Evolutionary conservation across 768 basidiomycete species (phyloP).

Genomic region (Trametes meyenii): DNA sequence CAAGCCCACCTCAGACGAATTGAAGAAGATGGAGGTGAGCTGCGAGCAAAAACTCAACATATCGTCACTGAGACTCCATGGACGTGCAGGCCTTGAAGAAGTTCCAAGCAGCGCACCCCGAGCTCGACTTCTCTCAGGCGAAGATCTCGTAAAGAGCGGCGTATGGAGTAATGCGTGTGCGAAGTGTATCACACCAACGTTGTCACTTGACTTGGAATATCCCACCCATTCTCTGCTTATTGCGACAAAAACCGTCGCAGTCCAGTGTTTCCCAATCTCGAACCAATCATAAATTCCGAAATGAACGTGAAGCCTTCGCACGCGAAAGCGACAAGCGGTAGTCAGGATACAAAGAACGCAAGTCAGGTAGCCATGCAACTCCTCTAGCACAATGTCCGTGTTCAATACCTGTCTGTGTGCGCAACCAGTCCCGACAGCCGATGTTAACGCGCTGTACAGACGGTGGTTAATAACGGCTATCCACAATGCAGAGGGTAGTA

Average conservation of each 20-base stretch:
- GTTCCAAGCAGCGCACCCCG: conserved; percentile 89
- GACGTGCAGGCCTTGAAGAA: conserved; percentile 71
- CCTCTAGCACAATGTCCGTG: conserved; percentile 16
- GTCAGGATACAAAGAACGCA: conserved; percentile 21
- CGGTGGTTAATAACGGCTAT: background rate
- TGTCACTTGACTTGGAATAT: background rate
- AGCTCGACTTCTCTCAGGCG: conserved; percentile 92
- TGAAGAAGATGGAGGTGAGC: conserved; percentile 87
- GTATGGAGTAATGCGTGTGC: background rate
- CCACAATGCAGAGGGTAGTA: background rate
- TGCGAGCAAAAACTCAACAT: conserved; percentile 4
- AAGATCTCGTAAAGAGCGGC: conserved; percentile 64
- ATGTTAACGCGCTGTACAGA: background rate
- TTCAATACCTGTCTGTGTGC: background rate
- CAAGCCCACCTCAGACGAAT: conserved; percentile 92
- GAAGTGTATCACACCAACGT: background rate
- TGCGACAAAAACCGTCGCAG: background rate
- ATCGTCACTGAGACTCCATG: background rate
- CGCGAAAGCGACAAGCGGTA: conserved; percentile 19
- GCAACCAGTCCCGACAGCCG: background rate
- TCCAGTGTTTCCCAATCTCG: conserved; percentile 19
- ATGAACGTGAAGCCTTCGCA: conserved; percentile 23
- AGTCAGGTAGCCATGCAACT: conserved; percentile 16
- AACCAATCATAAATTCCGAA: conserved; percentile 23
- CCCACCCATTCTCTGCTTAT: no score